These are phyloP conservation scores for Endoconidiophora polonica DNA, from an alignment of 2,329 filamentous ascomycete species.

Conservation along the genomic window DNA sequence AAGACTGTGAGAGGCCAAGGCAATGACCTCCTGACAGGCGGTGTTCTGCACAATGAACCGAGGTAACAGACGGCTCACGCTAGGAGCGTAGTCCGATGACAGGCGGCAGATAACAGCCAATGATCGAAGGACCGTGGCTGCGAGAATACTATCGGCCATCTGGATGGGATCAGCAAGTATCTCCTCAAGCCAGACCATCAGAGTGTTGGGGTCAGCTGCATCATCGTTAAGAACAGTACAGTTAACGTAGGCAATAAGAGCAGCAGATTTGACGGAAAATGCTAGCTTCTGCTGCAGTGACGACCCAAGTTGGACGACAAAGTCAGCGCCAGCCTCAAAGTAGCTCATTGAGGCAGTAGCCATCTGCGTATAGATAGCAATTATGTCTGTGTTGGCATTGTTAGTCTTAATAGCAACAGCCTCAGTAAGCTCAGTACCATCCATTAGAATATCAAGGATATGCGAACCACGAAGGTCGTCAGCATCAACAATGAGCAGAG, in stretches of 20 bases:
- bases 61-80: constrained; percentile 62
- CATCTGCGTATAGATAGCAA: constrained; percentile 52
- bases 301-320: constrained; percentile 62
- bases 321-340: constrained; percentile 79
- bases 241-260: constrained; percentile 69
- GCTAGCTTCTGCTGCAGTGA: constrained; percentile 75
- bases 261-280: constrained; percentile 68
- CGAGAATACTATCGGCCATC: constrained; percentile 65
- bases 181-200: constrained; percentile 76
- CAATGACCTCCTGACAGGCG: constrained; percentile 50
- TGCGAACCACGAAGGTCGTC: constrained; percentile 42
- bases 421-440: constrained; percentile 26
- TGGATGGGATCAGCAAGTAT: constrained; percentile 62
- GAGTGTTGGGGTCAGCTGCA: constrained; percentile 57
- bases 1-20: constrained; percentile 67
- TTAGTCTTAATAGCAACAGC: constrained; percentile 14
- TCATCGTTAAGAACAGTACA: constrained; percentile 72
- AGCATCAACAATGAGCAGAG: constrained; percentile 50
- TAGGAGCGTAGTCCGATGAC: constrained; percentile 55
- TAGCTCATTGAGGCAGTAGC: constrained; percentile 71
- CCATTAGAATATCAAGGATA: constrained; percentile 58
- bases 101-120: constrained; percentile 68
- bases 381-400: constrained; percentile 35
- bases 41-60: constrained; percentile 77
- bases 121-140: constrained; percentile 60